Evolutionary conservation across 306 rosid genomes (phyloP), one percentile per base, ranked within the genome.

Genomic region (Delonix regia): DNA sequence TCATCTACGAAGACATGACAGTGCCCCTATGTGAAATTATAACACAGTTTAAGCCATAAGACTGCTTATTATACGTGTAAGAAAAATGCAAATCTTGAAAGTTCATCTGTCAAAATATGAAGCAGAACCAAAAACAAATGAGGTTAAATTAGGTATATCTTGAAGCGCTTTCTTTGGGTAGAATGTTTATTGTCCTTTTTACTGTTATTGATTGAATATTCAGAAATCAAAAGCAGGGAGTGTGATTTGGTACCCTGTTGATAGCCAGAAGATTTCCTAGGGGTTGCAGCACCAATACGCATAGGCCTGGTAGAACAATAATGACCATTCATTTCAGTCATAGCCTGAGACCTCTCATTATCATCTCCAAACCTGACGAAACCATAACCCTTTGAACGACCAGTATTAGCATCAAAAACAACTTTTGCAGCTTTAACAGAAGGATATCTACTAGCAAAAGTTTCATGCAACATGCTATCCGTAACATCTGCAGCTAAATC

Each of bases 241-340:
- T 78, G 25, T 55, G 69, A 83, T 76, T 55, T 73, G 42, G 41
- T 80, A 91, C 98, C 98, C 83, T 83, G 91, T 78, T 89, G 98
- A 85, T 89, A 90, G 71, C 93, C 96, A 73, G 96, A 90, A 69
- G 99, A 96, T 82, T 96, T 96, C 85, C 99, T 84, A 11, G 99
- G 99, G 55, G 99, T 96, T 57, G 99, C 99, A 69, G 98, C 98
- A 71, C 98, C 99, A 69, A 96, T 89, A 61, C 99, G 97, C 99
- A 96, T 96, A 21, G 98, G 94, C 86, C 99, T 90, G 90, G 91
- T 96, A 12, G 99, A 96, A 85, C 99, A 96, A 84, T 90, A 90
- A 68, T 81, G 75, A 44, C 99, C 99, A 55, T 91, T 88, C 99
- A 96, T 96, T 79, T 96, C 88, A 81, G 90, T 83, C 94, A 96